Base-by-base conservation (phyloP, 371 early-diverging fungal genomes). In the Mortierella sp. region DNA sequence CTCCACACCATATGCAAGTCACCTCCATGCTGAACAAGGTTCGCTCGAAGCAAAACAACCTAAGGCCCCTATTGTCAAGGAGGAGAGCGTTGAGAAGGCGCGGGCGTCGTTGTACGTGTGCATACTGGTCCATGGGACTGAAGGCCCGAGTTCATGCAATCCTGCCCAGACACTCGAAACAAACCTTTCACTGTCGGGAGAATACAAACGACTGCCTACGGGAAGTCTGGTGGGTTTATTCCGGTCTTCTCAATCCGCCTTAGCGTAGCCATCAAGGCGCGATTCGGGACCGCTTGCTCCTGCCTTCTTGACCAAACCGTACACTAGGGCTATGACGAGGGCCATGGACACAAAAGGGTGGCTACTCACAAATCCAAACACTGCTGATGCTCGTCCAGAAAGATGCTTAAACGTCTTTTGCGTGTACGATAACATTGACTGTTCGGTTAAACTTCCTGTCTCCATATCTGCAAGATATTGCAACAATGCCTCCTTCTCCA, bases 171-270 rank as follows among this genome's bases (percentile, higher is more conserved):
- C n/a, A n/a, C n/a, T n/a, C n/a, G n/a, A n/a, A n/a, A n/a, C n/a
- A n/a, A n/a, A n/a, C n/a, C n/a, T n/a, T n/a, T n/a, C n/a, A n/a
- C n/a, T n/a, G n/a, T n/a, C n/a, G n/a, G n/a, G n/a, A n/a, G n/a
- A n/a, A n/a, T n/a, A n/a, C n/a, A n/a, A n/a, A n/a, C n/a, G n/a
- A n/a, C n/a, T n/a, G n/a, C n/a, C n/a, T n/a, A n/a, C n/a, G n/a
- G n/a, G n/a, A n/a, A n/a, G n/a, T n/a, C n/a, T n/a, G n/a, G n/a
- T n/a, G n/a, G n/a, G n/a, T n/a, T n/a, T n/a, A n/a, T n/a, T n/a
- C n/a, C n/a, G n/a, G n/a, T n/a, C n/a, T n/a, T 23, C 19, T 65
- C 54, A 71, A 24, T 71, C 71, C 4, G 71, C 64, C 60, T 71
- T 71, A 31, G 64, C 52, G 16, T 65, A 38, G 21, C 61, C 58